A percentile compares a stretch with the other conserved stretches of the same genome.
Conservation (phyloP, 2,329 filamentous ascomycete species). For the Fragosphaeria purpurea region DNA sequence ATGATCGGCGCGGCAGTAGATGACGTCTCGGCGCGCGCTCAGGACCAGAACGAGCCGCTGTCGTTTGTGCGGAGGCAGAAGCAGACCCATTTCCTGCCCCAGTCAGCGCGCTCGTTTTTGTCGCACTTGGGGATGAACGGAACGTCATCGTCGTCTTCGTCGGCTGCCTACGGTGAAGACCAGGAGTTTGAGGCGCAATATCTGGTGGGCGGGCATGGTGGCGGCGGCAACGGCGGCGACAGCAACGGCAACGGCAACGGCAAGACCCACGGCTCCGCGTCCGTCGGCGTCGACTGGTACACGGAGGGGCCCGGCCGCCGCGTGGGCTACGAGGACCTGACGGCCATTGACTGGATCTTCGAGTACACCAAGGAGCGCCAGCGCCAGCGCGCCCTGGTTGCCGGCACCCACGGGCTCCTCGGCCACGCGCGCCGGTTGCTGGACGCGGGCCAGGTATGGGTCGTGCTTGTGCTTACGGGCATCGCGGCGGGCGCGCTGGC, state of each 20-base stretch:
- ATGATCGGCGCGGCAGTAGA: constrained; percentile 29
- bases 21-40: constrained; percentile 39
- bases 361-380: constrained; percentile 96
- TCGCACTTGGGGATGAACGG: constrained; percentile 28
- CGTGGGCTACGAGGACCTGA: constrained; percentile 91
- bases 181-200: constrained; percentile 5
- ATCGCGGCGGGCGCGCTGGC: constrained; percentile 75
- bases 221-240: not conserved
- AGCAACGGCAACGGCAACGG: not conserved
- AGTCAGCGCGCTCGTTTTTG: constrained; percentile 34
- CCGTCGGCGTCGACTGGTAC: constrained; percentile 63
- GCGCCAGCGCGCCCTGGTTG: constrained; percentile 65
- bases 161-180: not conserved
- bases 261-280: not conserved
- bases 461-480: constrained; percentile 77
- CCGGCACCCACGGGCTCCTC: constrained; percentile 57
- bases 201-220: constrained; percentile 1
- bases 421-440: constrained; percentile 64
- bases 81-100: constrained; percentile 34
- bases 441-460: constrained; percentile 86
- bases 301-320: constrained; percentile 73
- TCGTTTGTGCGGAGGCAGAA: constrained; percentile 66
- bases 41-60: constrained; percentile 39
- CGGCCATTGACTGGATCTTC: constrained; percentile 98
- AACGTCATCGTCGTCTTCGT: not conserved